Percentiles rank a stretch among this genome's conserved stretches.
Conservation (phyloP, 2,329 filamentous ascomycete genomes). For the Tricladium varicosporioides region DNA sequence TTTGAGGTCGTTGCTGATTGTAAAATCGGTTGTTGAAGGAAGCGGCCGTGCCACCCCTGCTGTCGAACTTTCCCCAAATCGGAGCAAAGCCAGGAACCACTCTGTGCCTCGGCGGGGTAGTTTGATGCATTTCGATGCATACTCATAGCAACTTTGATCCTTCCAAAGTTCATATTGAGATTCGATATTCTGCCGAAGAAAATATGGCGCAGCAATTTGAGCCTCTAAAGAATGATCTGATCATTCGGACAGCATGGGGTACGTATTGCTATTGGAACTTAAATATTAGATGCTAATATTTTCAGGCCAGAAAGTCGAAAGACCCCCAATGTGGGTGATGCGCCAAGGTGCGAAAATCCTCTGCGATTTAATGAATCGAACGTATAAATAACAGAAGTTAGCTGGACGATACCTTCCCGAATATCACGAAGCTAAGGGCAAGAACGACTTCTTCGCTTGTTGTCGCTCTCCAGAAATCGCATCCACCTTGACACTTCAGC, state of each 20-base stretch:
- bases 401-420: slow-evolving; percentile 96
- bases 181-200: not conserved
- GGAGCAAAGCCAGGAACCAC: slow-evolving; percentile 1
- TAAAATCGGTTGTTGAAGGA: too few species aligned
- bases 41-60: too few species aligned
- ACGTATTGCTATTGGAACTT: slow-evolving; percentile 3
- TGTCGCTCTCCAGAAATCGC: slow-evolving; percentile 91
- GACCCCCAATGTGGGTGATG: slow-evolving; percentile 98
- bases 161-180: not conserved
- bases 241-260: slow-evolving; percentile 90
- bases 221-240: slow-evolving; percentile 87
- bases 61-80: too few species aligned
- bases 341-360: slow-evolving; percentile 71
- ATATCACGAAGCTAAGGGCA: slow-evolving; percentile 92
- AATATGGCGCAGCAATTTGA: slow-evolving; percentile 71
- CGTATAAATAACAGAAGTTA: slow-evolving; percentile 37
- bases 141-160: slow-evolving; percentile 1
- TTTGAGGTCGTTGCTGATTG: too few species aligned
- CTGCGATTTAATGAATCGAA: slow-evolving; percentile 6
- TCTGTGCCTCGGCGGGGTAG: not conserved
- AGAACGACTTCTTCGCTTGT: slow-evolving; percentile 94
- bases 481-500: slow-evolving; percentile 90
- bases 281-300: slow-evolving; percentile 15
- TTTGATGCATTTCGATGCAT: too few species aligned
- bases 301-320: slow-evolving; percentile 82